Evolutionary conservation across 257 asterid species (phyloP).

Genomic region (Solanum pennellii): DNA sequence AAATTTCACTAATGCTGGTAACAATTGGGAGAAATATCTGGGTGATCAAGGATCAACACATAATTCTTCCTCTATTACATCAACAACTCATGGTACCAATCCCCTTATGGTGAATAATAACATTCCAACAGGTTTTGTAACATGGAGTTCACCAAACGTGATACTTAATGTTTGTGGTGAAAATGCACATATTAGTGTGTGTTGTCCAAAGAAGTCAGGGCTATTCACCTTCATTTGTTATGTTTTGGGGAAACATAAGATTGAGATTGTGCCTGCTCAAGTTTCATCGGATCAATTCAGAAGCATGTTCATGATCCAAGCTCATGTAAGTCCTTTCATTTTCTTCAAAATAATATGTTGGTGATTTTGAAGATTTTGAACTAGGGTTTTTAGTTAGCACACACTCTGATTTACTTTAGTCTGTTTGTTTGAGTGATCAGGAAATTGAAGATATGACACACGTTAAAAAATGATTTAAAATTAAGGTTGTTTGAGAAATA

Average conservation of each 20-base stretch:
- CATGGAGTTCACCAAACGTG: conserved; percentile 26
- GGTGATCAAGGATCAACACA: conserved; percentile 34
- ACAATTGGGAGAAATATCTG: conserved; percentile 29
- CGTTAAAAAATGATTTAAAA: neutral
- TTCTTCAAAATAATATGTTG: neutral
- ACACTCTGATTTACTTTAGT: neutral
- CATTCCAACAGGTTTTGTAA: conserved; percentile 1
- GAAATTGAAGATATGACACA: neutral
- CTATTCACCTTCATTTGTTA: conserved; percentile 8
- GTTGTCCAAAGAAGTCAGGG: conserved; percentile 15
- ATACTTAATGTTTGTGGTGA: conserved; percentile 18
- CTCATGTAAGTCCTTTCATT: conserved; percentile 1
- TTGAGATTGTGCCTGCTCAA: conserved; percentile 23
- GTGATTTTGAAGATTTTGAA: neutral
- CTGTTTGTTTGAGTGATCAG: neutral
- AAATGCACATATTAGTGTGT: conserved; percentile 19
- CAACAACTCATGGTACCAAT: neutral
- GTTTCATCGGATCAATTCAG: conserved; percentile 17
- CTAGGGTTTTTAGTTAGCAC: neutral
- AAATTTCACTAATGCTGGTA: neutral
- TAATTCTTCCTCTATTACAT: neutral
- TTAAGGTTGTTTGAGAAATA: neutral
- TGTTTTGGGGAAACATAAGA: conserved; percentile 26
- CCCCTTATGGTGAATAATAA: neutral
- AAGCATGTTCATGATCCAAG: conserved; percentile 21